These are phyloP conservation scores for Helicostylum pulchrum DNA, from an alignment of 192 early-diverging fungal genomes.

Conservation along the genomic window DNA sequence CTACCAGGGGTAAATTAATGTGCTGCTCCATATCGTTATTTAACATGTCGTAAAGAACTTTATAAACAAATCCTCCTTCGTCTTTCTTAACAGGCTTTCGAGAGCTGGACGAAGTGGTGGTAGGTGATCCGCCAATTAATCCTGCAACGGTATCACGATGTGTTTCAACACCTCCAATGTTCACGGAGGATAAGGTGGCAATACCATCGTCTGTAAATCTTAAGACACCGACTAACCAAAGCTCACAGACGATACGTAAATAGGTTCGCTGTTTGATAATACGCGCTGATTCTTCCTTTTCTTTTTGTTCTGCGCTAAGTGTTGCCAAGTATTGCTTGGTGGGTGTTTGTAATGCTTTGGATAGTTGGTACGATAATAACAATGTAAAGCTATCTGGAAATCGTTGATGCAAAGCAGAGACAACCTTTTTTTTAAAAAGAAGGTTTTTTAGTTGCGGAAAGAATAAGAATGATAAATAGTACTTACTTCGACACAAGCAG, in stretches of 20 bases:
- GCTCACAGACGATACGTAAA: conserved; percentile 73
- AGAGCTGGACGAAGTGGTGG: conserved; percentile 20
- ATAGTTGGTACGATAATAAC: conserved; percentile 59
- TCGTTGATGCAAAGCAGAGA: conserved; percentile 84
- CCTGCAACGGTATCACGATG: conserved; percentile 50
- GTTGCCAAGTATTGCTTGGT: conserved; percentile 54
- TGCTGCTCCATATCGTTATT: conserved; percentile 47
- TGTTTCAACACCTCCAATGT: conserved; percentile 37
- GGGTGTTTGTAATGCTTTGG: conserved; percentile 65
- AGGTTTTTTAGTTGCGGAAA: background rate
- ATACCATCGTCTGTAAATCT: conserved; percentile 63
- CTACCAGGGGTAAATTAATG: conserved; percentile 49
- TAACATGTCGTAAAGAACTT: conserved; percentile 51
- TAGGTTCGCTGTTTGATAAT: conserved; percentile 61
- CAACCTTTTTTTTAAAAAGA: conserved; percentile 38
- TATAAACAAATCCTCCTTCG: conserved; percentile 49
- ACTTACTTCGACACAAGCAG: conserved; percentile 73
- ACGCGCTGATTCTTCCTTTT: conserved; percentile 79
- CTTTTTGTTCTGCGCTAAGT: conserved; percentile 72
- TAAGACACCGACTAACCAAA: conserved; percentile 79
- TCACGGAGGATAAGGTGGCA: conserved; percentile 40
- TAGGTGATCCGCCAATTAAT: conserved; percentile 28
- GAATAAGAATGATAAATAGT: background rate
- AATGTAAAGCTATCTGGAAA: conserved; percentile 79
- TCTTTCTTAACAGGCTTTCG: conserved; percentile 18